Base-by-base conservation (phyloP, 2,329 filamentous ascomycete genomes). In the Tolypocladium tropicale region DNA sequence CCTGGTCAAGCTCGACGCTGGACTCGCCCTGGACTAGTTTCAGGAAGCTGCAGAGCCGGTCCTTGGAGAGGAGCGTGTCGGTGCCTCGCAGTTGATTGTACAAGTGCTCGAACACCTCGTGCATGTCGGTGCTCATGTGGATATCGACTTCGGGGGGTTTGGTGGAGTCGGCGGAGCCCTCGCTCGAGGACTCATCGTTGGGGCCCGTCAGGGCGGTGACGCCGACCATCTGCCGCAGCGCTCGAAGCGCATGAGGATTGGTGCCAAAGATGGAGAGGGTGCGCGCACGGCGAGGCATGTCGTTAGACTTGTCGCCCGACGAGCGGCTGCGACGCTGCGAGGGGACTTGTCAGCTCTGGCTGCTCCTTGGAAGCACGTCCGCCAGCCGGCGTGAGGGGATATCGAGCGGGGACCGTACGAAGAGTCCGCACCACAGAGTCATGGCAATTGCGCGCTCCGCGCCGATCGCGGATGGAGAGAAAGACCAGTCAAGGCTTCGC, bases 11-110 rank as follows among this genome's bases (percentile, higher is more conserved):
- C 6, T 65, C 60, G 4, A 72, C 61, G 6, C 62, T 58, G 14
- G 58, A 52, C 55, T 81, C 77, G 34, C 75, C 75, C 62, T 85
- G 82, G 1, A 71, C 71, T 1, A 68, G 63, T 37, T 71, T 67
- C n/a, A 86, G 65, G 64, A 84, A 86, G 5, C 63, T 62, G 33
- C 67, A 63, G 55, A 85, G 76, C 34, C 70, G 69, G 9, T 71
- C 69, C 46, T 53, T 64, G 2, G 71, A 67, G 14, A 74, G 59
- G 6, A 57, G 36, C 1, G 55, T 34, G 2, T 71, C 67, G 18
- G 65, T 58, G 6, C 68, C 71, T 50, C 77, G 72, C 36, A 82
- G 59, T 0, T 70, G 65, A 36, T 77, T 67, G 63, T 78, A 85
- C 33, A 82, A 65, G 46, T 68, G 69, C 54, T 73, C 68, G 25